These are phyloP conservation scores for Quercus tomentella DNA, from an alignment of 331 rosid genomes.

Conservation along the genomic window DNA sequence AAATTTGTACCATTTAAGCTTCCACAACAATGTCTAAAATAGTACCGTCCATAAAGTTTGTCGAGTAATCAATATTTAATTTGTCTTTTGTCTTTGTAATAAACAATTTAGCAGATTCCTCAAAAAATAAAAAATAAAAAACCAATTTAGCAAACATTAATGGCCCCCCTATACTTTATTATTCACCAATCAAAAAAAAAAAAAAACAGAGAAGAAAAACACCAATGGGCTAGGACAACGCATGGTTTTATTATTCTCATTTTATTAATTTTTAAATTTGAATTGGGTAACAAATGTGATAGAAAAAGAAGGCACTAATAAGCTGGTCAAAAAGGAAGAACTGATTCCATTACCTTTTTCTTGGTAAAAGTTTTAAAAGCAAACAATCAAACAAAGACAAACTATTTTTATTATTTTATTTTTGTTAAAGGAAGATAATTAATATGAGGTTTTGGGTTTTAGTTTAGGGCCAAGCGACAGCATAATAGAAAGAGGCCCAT, in stretches of 20 bases:
- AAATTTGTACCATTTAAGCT: conserved; percentile 8
- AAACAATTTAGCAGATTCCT: background rate
- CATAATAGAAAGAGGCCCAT: background rate
- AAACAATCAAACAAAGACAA: background rate
- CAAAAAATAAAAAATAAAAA: too few species aligned
- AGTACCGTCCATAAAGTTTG: conserved; percentile 26
- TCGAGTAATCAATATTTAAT: background rate
- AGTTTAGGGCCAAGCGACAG: background rate
- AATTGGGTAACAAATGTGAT: conserved; percentile 8
- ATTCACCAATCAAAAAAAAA: too few species aligned
- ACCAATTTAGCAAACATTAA: background rate
- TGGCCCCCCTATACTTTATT: background rate
- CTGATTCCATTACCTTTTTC: conserved; percentile 18
- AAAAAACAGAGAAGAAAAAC: too few species aligned
- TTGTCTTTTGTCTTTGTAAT: background rate
- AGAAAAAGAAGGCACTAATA: conserved; percentile 24
- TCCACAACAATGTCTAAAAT: conserved; percentile 10
- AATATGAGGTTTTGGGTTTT: conserved; percentile 7
- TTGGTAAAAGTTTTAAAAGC: background rate
- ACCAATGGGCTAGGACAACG: background rate
- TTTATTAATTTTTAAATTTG: background rate
- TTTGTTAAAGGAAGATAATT: background rate
- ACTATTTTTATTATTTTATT: too few species aligned
- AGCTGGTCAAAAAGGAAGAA: conserved; percentile 21
- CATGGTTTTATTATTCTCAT: background rate